Percentiles rank a stretch among this genome's conserved stretches.
Conservation (phyloP, 2,329 filamentous ascomycete species). For the Aspergillus terreus region DNA sequence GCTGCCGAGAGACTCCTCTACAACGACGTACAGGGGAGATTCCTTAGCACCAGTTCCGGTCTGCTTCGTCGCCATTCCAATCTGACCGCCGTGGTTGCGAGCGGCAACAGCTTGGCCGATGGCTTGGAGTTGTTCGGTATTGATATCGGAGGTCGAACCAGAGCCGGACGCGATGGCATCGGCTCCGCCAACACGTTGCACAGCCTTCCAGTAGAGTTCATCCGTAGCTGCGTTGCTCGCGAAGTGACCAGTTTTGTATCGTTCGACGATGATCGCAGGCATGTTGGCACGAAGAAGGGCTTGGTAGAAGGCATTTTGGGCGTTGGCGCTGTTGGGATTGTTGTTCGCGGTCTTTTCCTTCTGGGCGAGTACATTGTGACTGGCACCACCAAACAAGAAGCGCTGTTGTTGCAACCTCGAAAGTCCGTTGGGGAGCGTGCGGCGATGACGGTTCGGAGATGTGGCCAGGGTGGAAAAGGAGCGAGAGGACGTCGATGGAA, state of each 20-base stretch:
- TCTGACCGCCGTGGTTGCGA: slow-evolving; percentile 62
- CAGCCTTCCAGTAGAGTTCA: slow-evolving; percentile 71
- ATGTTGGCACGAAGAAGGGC: slow-evolving; percentile 86
- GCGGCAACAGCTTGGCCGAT: slow-evolving; percentile 79
- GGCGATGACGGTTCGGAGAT: slow-evolving; percentile 23
- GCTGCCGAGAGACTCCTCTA: slow-evolving; percentile 80
- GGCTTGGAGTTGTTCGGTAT: slow-evolving; percentile 65
- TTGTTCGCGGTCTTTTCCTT: slow-evolving; percentile 90
- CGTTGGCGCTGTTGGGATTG: slow-evolving; percentile 79
- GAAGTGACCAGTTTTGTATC: slow-evolving; percentile 82
- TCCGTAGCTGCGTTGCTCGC: slow-evolving; percentile 77
- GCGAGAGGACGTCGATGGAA: slow-evolving; percentile 19
- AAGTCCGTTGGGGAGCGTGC: slow-evolving; percentile 19
- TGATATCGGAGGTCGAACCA: slow-evolving; percentile 40
- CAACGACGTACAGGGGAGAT: slow-evolving; percentile 88
- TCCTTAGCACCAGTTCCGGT: slow-evolving; percentile 68
- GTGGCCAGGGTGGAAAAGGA: slow-evolving; percentile 32
- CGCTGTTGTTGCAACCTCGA: slow-evolving; percentile 33
- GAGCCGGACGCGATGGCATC: slow-evolving; percentile 21
- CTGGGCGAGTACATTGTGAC: slow-evolving; percentile 67
- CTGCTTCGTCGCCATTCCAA: slow-evolving; percentile 47
- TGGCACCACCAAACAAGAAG: slow-evolving; percentile 38
- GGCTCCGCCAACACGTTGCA: slow-evolving; percentile 57
- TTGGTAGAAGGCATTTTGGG: slow-evolving; percentile 92
- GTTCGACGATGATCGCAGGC: slow-evolving; percentile 86